phyloP scores from a whole-genome alignment of 176 grass and related monocot genomes.

The Eragrostis nindensis region DNA sequence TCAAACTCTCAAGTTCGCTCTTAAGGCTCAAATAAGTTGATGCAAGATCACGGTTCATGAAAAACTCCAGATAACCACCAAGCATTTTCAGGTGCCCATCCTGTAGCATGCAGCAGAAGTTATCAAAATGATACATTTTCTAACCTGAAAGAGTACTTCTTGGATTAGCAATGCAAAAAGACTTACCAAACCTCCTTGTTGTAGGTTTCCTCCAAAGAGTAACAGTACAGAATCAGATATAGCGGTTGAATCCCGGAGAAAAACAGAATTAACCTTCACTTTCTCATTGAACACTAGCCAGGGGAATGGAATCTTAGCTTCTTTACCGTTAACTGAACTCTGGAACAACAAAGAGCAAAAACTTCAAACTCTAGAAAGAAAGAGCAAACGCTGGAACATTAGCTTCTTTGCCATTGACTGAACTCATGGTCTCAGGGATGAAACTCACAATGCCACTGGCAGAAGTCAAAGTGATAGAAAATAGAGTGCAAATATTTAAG shows the following conservation, averaged over 20 bases:
- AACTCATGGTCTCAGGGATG: conserved; percentile 87
- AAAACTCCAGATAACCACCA: conserved; percentile 95
- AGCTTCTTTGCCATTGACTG: conserved; percentile 89
- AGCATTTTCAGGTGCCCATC: conserved; percentile 99
- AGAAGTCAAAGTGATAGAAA: background rate
- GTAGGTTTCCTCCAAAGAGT: conserved; percentile 83
- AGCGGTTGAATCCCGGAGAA: conserved; percentile 93
- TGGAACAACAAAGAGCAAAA: conserved; percentile 47
- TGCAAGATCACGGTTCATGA: conserved; percentile 89
- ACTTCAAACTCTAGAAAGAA: background rate
- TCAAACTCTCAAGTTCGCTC: conserved; percentile 82
- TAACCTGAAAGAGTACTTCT: background rate
- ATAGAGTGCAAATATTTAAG: conserved; percentile 13
- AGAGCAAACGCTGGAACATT: conserved; percentile 62
- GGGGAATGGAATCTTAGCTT: conserved; percentile 86
- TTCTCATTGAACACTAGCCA: conserved; percentile 99
- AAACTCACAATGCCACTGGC: conserved; percentile 14
- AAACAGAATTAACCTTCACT: conserved; percentile 97
- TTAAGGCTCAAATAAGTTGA: conserved; percentile 83
- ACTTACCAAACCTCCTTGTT: conserved; percentile 79
- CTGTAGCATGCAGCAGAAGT: conserved; percentile 45
- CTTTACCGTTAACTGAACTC: conserved; percentile 98
- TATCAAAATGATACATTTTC: conserved; percentile 14
- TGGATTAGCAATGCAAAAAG: conserved; percentile 22
- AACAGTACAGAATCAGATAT: conserved; percentile 88